A percentile compares a stretch with the other conserved stretches of the same genome.
phyloP scores from a whole-genome alignment of 1,284 basidiomycete genomes.

The Rhodotorula sp. region DNA sequence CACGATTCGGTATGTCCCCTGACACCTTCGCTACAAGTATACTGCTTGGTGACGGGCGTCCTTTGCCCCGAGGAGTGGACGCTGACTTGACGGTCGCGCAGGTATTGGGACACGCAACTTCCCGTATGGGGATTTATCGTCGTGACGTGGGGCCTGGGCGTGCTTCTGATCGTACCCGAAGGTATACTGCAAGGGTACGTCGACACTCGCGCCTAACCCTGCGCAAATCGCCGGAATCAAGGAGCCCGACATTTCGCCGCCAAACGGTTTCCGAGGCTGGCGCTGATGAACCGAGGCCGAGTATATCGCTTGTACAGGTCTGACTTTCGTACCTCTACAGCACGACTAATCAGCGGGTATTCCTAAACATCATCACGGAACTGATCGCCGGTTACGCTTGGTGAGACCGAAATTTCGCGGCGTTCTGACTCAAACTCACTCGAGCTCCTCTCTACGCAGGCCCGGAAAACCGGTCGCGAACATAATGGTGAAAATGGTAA shows the following conservation, averaged over 20 bases:
- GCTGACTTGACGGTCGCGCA: background rate
- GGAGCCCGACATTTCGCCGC: too few relatives aligned
- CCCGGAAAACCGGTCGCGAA: conserved; percentile 83
- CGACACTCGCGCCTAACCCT: conserved; percentile 57
- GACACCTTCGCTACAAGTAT: too few relatives aligned
- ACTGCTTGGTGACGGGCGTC: too few relatives aligned
- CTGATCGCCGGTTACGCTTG: background rate
- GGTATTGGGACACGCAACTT: conserved; percentile 72
- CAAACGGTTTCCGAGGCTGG: too few relatives aligned
- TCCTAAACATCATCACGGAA: conserved; percentile 66
- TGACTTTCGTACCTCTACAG: too few relatives aligned
- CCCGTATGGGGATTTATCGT: conserved; percentile 84
- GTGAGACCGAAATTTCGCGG: background rate
- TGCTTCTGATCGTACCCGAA: conserved; percentile 80
- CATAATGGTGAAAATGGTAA: conserved; percentile 57
- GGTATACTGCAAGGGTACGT: conserved; percentile 68
- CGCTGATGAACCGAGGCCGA: too few relatives aligned
- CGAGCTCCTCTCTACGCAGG: conserved; percentile 47
- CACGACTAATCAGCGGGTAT: conserved; percentile 43
- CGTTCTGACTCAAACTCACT: too few relatives aligned
- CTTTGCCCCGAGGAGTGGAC: background rate
- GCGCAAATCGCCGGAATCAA: conserved; percentile 52
- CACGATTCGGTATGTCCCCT: conserved; percentile 25
- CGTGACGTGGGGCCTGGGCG: conserved; percentile 63
- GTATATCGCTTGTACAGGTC: too few relatives aligned